phyloP scores from a whole-genome alignment of 345 rosid species.

The Eucalyptus marginata region DNA sequence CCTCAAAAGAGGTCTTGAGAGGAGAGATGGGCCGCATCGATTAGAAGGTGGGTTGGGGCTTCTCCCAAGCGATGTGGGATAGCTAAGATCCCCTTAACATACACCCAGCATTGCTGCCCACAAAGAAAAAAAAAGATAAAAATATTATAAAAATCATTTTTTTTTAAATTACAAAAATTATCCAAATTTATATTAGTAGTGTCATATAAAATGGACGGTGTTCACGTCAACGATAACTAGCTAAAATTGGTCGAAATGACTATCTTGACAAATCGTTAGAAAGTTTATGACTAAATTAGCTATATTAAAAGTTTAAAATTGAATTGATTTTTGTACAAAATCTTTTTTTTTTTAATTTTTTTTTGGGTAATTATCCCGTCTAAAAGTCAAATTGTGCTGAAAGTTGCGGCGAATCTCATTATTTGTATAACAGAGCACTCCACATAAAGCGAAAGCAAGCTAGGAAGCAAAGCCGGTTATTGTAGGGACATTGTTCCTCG shows the following conservation, averaged over 20 bases:
- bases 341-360: too few relatives aligned
- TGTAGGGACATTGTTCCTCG: not conserved
- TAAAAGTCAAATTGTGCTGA: not conserved
- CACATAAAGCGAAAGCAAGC: not conserved
- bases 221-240: accelerated
- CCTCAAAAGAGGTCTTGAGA: too few relatives aligned
- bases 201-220: accelerated
- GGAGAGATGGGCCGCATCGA: too few relatives aligned
- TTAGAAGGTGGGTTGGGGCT: too few relatives aligned
- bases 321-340: not conserved
- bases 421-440: not conserved
- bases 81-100: too few relatives aligned
- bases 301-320: not conserved
- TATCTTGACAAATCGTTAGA: not conserved
- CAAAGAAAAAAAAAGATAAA: too few relatives aligned
- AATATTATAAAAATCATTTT: too few relatives aligned
- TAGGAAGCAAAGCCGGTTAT: not conserved
- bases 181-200: accelerated
- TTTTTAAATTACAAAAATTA: too few relatives aligned
- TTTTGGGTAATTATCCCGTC: not conserved
- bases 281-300: accelerated
- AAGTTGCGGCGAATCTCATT: not conserved
- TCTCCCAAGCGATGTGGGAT: too few relatives aligned
- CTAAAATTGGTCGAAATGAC: accelerated
- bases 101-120: too few relatives aligned